These are phyloP conservation scores for Apophysomyces sp. DNA, from an alignment of 371 early-diverging fungal species.

Conservation along the genomic window DNA sequence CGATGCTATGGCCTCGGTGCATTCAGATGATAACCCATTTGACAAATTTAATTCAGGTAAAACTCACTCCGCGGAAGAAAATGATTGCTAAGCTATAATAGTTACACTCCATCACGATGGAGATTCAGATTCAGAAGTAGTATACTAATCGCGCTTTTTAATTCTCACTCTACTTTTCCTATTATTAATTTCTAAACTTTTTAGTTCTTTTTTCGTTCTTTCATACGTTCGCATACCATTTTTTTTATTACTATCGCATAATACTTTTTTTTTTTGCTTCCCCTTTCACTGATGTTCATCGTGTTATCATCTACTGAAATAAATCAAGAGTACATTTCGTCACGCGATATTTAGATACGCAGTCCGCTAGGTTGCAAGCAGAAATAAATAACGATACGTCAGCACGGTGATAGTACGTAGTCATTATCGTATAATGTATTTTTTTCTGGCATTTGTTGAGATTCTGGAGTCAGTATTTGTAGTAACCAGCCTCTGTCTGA, in stretches of 20 bases:
- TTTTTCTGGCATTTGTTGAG: no score
- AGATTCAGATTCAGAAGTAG: slow-evolving; percentile 53
- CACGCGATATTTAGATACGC: no score
- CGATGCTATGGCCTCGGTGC: slow-evolving; percentile 25
- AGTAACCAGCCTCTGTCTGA: no score
- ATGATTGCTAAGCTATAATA: not conserved
- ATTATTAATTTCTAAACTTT: not conserved
- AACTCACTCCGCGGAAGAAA: slow-evolving; percentile 14
- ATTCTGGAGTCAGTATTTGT: no score
- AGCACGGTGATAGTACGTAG: no score
- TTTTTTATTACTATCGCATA: not conserved
- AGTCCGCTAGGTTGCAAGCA: no score
- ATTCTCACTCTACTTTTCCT: not conserved
- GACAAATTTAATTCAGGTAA: slow-evolving; percentile 70
- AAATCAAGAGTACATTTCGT: no score
- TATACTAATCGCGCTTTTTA: not conserved
- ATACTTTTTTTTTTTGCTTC: no score
- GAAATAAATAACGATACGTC: no score
- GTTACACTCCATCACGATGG: slow-evolving; percentile 69
- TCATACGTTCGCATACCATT: not conserved
- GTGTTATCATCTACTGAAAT: no score
- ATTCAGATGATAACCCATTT: slow-evolving; percentile 52
- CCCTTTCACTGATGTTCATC: no score
- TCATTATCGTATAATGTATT: no score
- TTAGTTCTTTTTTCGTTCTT: not conserved